A percentile compares a stretch with the other conserved stretches of the same genome.
Conservation (phyloP, 805 yeast genomes). For the Millerozyma acaciae region DNA sequence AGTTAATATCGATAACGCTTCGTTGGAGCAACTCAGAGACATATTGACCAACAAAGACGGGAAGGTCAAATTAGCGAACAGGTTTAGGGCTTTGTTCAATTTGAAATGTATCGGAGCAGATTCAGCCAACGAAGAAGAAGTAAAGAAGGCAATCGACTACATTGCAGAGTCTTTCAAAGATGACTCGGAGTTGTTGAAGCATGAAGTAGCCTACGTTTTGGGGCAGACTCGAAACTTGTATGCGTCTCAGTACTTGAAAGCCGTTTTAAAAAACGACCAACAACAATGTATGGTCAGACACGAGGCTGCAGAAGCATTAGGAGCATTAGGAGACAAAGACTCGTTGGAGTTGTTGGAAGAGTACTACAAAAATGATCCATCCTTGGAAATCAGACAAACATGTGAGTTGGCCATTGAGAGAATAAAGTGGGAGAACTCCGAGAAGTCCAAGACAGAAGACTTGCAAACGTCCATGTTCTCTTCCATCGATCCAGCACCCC, state of each 20-base stretch:
- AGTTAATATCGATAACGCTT: slow-evolving; percentile 38
- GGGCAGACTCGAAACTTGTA: slow-evolving; percentile 88
- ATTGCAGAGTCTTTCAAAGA: slow-evolving; percentile 82
- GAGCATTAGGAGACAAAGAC: slow-evolving; percentile 83
- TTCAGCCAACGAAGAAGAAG: slow-evolving; percentile 48
- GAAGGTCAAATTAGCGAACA: slow-evolving; percentile 67
- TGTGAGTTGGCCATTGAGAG: slow-evolving; percentile 96
- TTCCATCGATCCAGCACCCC: slow-evolving; percentile 98
- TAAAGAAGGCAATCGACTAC: slow-evolving; percentile 68
- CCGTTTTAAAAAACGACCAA: slow-evolving; percentile 56
- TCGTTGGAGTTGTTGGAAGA: slow-evolving; percentile 64
- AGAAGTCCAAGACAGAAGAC: slow-evolving; percentile 57
- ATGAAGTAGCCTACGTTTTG: slow-evolving; percentile 94
- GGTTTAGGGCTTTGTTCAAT: slow-evolving; percentile 93
- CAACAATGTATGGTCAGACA: slow-evolving; percentile 98
- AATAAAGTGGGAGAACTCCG: slow-evolving; percentile 86
- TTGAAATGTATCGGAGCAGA: slow-evolving; percentile 84
- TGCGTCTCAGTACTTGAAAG: slow-evolving; percentile 73
- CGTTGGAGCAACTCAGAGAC: slow-evolving; percentile 68
- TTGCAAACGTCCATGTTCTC: slow-evolving; percentile 75
- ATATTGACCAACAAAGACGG: slow-evolving; percentile 64
- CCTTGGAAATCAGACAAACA: slow-evolving; percentile 89
- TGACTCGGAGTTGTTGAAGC: slow-evolving; percentile 86
- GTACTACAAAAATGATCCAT: slow-evolving; percentile 69
- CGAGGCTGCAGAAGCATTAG: slow-evolving; percentile 98